Conservation (phyloP, 2,329 filamentous ascomycete genomes). For the Atkinsonella hypoxylon region DNA sequence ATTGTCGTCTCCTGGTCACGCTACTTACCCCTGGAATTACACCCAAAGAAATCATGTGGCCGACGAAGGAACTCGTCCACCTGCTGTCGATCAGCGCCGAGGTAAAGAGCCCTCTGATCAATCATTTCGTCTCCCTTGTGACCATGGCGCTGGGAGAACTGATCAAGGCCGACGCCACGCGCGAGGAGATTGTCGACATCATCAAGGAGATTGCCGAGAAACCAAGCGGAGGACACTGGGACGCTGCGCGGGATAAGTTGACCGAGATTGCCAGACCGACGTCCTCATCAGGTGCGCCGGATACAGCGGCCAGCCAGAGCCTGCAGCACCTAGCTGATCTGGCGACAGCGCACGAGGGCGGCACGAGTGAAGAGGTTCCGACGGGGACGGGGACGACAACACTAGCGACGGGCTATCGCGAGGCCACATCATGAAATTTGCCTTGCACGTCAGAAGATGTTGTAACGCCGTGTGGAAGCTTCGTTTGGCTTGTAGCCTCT, state of each 20-base stretch:
- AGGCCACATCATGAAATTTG: constrained; percentile 10
- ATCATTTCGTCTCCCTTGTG: constrained; percentile 52
- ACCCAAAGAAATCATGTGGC: constrained; percentile 45
- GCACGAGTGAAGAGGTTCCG: constrained; percentile 18
- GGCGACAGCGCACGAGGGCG: constrained; percentile 31
- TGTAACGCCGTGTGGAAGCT: too few relatives aligned
- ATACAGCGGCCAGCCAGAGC: constrained; percentile 35
- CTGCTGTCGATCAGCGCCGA: constrained; percentile 43
- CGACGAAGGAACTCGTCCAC: constrained; percentile 45
- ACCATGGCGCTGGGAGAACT: constrained; percentile 51
- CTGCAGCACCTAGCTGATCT: constrained; percentile 51
- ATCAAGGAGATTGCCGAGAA: constrained; percentile 45
- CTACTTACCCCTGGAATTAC: constrained; percentile 45
- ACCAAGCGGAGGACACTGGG: constrained; percentile 41
- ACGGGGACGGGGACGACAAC: constrained; percentile 22
- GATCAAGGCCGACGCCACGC: constrained; percentile 39
- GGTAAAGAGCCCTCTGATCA: constrained; percentile 50
- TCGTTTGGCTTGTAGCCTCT: too few relatives aligned
- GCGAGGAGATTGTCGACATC: constrained; percentile 43
- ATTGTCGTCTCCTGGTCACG: constrained; percentile 52
- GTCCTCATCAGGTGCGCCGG: constrained; percentile 18
- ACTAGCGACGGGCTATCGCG: constrained; percentile 24
- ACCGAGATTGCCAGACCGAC: constrained; percentile 22
- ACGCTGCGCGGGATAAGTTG: constrained; percentile 37
- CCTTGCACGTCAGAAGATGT: too few relatives aligned